phyloP scores from a whole-genome alignment of 139 green algal genomes.

The Picochlorum sp. region DNA sequence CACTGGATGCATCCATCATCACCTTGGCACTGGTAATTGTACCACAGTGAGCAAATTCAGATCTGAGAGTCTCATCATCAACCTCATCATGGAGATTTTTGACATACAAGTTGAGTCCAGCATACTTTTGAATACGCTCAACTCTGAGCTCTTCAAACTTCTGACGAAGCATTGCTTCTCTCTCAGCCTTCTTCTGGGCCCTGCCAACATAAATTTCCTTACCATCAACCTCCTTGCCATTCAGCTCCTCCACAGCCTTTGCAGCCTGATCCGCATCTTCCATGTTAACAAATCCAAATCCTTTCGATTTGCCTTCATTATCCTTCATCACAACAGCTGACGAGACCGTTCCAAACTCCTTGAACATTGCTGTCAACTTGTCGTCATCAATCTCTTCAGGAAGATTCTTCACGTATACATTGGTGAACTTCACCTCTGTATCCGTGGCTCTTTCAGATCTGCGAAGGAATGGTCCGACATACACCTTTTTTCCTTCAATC shows the following conservation, averaged over 20 bases:
- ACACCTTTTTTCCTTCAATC: conserved; percentile 65
- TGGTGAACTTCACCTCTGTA: conserved; percentile 68
- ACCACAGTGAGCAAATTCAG: conserved; percentile 46
- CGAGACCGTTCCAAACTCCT: conserved; percentile 61
- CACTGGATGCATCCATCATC: conserved; percentile 60
- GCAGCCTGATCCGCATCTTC: conserved; percentile 54
- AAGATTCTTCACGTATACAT: conserved; percentile 93
- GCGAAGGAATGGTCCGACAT: conserved; percentile 74
- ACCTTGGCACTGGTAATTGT: conserved; percentile 86
- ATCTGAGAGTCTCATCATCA: conserved; percentile 58
- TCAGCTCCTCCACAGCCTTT: conserved; percentile 65
- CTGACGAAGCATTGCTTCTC: conserved; percentile 52
- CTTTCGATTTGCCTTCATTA: conserved; percentile 55
- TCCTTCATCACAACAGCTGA: conserved; percentile 67
- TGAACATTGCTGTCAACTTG: conserved; percentile 56
- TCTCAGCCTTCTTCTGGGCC: conserved; percentile 90
- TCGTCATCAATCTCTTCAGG: conserved; percentile 49
- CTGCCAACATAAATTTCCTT: conserved; percentile 45
- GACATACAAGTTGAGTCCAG: conserved; percentile 90
- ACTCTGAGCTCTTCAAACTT: conserved; percentile 57
- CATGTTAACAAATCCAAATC: conserved; percentile 94
- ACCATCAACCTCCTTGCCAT: conserved; percentile 62
- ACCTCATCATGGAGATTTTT: conserved; percentile 82
- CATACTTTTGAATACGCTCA: conserved; percentile 68
- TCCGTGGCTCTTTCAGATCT: conserved; percentile 50